These are phyloP conservation scores for Candida sanyaensis DNA, from an alignment of 1,139 yeast species.

Conservation along the genomic window DNA sequence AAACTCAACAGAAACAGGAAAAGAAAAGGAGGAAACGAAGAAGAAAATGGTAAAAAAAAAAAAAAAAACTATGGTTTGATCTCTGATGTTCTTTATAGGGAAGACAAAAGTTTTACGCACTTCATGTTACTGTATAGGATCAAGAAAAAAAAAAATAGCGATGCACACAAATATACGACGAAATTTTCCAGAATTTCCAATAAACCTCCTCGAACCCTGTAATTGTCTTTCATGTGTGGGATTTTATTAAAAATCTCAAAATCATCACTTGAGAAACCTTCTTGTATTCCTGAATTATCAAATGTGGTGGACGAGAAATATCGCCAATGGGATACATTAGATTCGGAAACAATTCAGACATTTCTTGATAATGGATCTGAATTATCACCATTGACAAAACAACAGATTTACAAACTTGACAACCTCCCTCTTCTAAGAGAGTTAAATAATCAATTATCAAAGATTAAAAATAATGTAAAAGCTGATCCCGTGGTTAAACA, in stretches of 20 bases:
- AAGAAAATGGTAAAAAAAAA: constrained; percentile 16
- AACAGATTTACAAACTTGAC: constrained; percentile 28
- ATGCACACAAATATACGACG: background rate
- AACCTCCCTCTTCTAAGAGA: constrained; percentile 25
- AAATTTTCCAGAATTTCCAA: too few relatives aligned
- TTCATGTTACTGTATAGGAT: constrained; percentile 9
- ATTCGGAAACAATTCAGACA: constrained; percentile 14
- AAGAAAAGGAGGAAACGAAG: constrained; percentile 20
- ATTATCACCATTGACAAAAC: constrained; percentile 17
- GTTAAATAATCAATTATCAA: constrained; percentile 23
- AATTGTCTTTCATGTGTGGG: constrained; percentile 14
- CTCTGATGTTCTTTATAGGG: too few relatives aligned
- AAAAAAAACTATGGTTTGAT: too few relatives aligned
- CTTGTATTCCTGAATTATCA: constrained; percentile 3
- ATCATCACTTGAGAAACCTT: background rate
- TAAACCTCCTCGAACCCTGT: too few relatives aligned
- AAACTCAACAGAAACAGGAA: constrained; percentile 9
- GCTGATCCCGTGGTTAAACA: constrained; percentile 16
- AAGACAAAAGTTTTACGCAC: too few relatives aligned
- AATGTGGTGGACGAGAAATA: background rate
- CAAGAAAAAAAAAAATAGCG: constrained; percentile 5
- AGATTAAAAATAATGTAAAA: constrained; percentile 33
- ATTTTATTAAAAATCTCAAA: constrained; percentile 12
- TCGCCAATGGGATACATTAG: constrained; percentile 24
- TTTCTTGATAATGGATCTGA: constrained; percentile 20